Evolutionary conservation across 768 basidiomycete genomes (phyloP).

Genomic region (Lenzites betulinus): DNA sequence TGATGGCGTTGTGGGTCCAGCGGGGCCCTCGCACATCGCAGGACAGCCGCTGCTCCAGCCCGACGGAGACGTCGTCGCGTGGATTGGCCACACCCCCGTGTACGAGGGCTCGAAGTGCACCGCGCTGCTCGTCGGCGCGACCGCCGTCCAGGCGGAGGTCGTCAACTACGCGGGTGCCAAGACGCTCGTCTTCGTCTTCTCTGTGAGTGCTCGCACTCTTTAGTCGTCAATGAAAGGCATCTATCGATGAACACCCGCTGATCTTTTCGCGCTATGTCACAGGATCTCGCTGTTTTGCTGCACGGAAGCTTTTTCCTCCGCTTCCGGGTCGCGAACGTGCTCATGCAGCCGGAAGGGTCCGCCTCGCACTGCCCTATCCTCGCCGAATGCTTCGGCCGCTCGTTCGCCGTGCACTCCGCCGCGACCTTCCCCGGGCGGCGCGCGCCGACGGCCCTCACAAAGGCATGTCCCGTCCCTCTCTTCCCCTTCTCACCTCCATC

Average conservation of each 20-base stretch:
- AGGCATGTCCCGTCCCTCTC: constrained; percentile 38
- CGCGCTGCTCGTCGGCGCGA: constrained; percentile 50
- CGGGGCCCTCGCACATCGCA: no score
- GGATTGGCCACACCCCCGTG: constrained; percentile 42
- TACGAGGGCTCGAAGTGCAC: constrained; percentile 55
- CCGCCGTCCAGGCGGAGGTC: neutral
- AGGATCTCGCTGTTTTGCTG: constrained; percentile 71
- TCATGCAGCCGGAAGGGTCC: constrained; percentile 7
- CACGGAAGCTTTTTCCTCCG: constrained; percentile 68
- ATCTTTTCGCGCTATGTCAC: no score
- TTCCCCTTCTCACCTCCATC: no score
- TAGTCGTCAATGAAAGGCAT: neutral
- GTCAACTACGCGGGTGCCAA: constrained; percentile 47
- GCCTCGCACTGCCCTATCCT: constrained; percentile 42
- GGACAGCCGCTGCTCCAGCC: no score
- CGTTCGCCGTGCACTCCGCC: constrained; percentile 67
- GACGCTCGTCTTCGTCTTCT: constrained; percentile 62
- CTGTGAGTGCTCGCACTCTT: constrained; percentile 37
- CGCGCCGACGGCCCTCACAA: constrained; percentile 67
- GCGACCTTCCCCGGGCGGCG: constrained; percentile 71
- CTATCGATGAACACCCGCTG: no score
- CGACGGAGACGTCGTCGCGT: constrained; percentile 39
- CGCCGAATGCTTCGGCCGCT: constrained; percentile 65
- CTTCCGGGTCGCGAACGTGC: constrained; percentile 65
- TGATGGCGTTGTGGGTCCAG: no score